Conservation (phyloP, 1,139 yeast species). For the Yamadazyma atmosphaerica region DNA sequence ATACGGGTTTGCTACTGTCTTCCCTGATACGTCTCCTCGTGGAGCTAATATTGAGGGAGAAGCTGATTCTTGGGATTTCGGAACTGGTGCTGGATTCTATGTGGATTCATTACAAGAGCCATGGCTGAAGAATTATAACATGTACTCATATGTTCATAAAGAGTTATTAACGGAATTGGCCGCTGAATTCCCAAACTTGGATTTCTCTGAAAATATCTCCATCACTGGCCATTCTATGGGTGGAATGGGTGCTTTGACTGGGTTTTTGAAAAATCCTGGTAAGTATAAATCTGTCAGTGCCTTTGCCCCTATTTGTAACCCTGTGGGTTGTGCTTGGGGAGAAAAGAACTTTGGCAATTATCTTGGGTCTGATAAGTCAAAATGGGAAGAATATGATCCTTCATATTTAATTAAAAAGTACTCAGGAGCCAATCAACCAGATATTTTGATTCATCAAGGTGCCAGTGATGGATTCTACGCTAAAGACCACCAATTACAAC, state of each 20-base stretch:
- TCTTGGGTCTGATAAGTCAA: slow-evolving; percentile 57
- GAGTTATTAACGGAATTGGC: slow-evolving; percentile 63
- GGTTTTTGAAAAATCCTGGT: slow-evolving; percentile 73
- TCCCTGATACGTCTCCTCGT: slow-evolving; percentile 97
- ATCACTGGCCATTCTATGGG: slow-evolving; percentile 98
- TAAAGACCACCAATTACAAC: slow-evolving; percentile 66
- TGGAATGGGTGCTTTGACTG: slow-evolving; percentile 87
- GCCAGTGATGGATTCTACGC: slow-evolving; percentile 68
- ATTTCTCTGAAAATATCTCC: slow-evolving; percentile 54
- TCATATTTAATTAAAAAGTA: slow-evolving; percentile 63
- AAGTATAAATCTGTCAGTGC: slow-evolving; percentile 83
- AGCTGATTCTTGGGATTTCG: slow-evolving; percentile 85
- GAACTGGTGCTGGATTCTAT: slow-evolving; percentile 94
- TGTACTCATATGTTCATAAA: slow-evolving; percentile 79
- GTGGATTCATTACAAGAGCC: slow-evolving; percentile 78
- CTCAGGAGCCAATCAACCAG: slow-evolving; percentile 49
- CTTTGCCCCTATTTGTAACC: slow-evolving; percentile 87
- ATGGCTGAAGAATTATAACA: slow-evolving; percentile 71
- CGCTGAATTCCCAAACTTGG: slow-evolving; percentile 49
- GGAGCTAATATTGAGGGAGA: slow-evolving; percentile 85
- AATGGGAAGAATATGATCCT: slow-evolving; percentile 83
- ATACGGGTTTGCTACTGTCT: slow-evolving; percentile 83
- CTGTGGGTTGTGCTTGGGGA: slow-evolving; percentile 78
- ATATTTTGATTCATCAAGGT: slow-evolving; percentile 84
- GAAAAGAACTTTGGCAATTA: slow-evolving; percentile 78